Evolutionary conservation across 2,329 filamentous ascomycete species (phyloP).

Genomic region (Epichloe aotearoae): DNA sequence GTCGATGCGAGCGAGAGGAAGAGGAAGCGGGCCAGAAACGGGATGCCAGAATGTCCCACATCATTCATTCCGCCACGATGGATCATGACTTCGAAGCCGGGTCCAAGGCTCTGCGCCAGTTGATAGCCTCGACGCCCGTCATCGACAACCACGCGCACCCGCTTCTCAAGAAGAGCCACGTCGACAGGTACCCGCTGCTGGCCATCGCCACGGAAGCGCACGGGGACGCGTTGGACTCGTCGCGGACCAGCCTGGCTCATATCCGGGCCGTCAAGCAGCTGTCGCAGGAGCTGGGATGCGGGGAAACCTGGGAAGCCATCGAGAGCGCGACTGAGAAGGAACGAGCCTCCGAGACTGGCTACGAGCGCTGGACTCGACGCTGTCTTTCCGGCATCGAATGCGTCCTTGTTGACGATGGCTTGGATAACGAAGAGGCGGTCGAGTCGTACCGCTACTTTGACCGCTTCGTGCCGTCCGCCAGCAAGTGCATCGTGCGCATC

Average conservation of each 20-base stretch:
- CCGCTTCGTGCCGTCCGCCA: slow-evolving; percentile 47
- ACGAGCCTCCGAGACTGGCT: slow-evolving; percentile 25
- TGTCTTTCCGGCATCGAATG: slow-evolving; percentile 63
- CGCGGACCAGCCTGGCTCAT: slow-evolving; percentile 51
- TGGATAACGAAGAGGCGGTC: slow-evolving; percentile 41
- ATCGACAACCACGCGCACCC: slow-evolving; percentile 66
- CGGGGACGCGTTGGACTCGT: slow-evolving; percentile 51
- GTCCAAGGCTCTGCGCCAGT: slow-evolving; percentile 16
- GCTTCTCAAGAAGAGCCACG: slow-evolving; percentile 39
- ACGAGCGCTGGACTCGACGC: slow-evolving; percentile 42
- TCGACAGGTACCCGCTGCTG: slow-evolving; percentile 34
- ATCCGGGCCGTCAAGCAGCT: slow-evolving; percentile 58
- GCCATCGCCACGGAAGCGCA: slow-evolving; percentile 61
- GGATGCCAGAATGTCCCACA: too few relatives aligned
- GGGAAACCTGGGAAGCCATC: slow-evolving; percentile 46
- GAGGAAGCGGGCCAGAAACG: too few relatives aligned
- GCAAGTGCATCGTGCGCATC: slow-evolving; percentile 64
- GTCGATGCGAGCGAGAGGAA: too few relatives aligned
- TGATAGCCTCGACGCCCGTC: slow-evolving; percentile 44
- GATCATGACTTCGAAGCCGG: background rate
- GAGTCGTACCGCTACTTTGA: slow-evolving; percentile 53
- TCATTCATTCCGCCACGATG: background rate
- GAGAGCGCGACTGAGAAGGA: slow-evolving; percentile 28
- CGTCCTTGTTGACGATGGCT: slow-evolving; percentile 66
- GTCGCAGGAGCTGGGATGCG: slow-evolving; percentile 48